These are phyloP conservation scores for Exophiala dermatitidis DNA, from an alignment of 2,329 filamentous ascomycete species.

Conservation along the genomic window DNA sequence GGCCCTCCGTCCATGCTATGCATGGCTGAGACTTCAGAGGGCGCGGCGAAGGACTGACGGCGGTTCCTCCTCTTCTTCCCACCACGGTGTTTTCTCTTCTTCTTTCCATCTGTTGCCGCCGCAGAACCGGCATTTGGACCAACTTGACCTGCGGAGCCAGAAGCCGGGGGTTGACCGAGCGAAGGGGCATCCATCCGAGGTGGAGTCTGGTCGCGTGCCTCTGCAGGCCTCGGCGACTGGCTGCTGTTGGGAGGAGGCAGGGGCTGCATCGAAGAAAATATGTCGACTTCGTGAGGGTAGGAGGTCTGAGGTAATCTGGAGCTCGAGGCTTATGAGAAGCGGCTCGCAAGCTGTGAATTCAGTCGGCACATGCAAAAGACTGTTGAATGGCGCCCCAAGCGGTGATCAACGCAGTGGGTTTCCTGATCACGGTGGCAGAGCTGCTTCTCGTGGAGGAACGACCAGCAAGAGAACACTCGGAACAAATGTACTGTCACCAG, in stretches of 20 bases:
- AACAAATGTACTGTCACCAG: too few relatives aligned
- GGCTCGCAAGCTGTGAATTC: too few relatives aligned
- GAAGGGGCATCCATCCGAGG: conserved; percentile 5
- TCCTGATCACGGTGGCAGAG: too few relatives aligned
- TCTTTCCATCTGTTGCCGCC: conserved; percentile 29
- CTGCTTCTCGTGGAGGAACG: too few relatives aligned
- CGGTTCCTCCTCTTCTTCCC: conserved; percentile 71
- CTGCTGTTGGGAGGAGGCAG: conserved; percentile 23
- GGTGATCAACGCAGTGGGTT: too few relatives aligned
- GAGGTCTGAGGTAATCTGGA: too few relatives aligned
- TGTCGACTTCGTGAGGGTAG: too few relatives aligned
- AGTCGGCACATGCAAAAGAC: too few relatives aligned
- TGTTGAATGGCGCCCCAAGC: too few relatives aligned
- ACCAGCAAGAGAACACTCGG: too few relatives aligned
- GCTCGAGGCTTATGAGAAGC: too few relatives aligned
- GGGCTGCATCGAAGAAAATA: conserved; percentile 21
- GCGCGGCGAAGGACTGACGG: conserved; percentile 69
- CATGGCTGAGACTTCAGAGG: conserved; percentile 46
- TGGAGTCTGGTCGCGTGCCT: conserved; percentile 14
- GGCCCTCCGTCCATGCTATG: conserved; percentile 27
- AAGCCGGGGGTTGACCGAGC: background rate
- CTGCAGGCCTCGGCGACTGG: conserved; percentile 4
- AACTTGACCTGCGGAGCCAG: background rate
- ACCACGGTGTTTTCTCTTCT: conserved; percentile 68
- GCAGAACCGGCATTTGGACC: conserved; percentile 1